Conservation (phyloP, 257 asterid species). For the Cynanchum wilfordii region DNA sequence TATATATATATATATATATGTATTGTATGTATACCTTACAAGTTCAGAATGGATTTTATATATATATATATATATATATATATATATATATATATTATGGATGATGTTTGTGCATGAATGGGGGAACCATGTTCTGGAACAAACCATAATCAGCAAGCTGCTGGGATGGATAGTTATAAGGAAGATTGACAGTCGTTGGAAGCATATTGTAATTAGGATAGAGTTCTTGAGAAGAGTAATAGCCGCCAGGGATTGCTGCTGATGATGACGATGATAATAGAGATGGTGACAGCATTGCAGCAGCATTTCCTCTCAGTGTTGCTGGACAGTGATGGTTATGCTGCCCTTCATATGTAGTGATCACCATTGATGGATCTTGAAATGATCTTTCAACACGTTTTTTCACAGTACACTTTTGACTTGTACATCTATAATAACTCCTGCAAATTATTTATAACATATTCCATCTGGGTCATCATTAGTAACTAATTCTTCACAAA, state of each 20-base stretch:
- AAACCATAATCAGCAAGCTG: constrained; percentile 18
- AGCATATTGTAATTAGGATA: constrained; percentile 25
- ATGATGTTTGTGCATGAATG: constrained; percentile 21
- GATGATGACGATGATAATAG: constrained; percentile 24
- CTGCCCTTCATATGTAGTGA: constrained; percentile 89
- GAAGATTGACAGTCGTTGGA: constrained; percentile 12
- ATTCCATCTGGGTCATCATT: too few relatives aligned
- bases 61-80: not conserved
- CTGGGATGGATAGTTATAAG: constrained; percentile 16
- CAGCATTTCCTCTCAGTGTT: constrained; percentile 50
- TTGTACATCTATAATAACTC: constrained; percentile 85
- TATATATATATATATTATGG: constrained; percentile 3
- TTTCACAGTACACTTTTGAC: constrained; percentile 74
- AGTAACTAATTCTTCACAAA: too few relatives aligned
- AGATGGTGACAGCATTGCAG: constrained; percentile 43
- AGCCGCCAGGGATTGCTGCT: constrained; percentile 13
- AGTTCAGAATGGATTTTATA: not conserved
- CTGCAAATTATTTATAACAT: constrained; percentile 19
- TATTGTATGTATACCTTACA: not conserved
- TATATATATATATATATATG: not conserved
- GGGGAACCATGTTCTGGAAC: constrained; percentile 15
- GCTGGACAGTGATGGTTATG: constrained; percentile 88
- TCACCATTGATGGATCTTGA: constrained; percentile 67
- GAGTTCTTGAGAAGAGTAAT: constrained; percentile 22
- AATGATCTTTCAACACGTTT: constrained; percentile 78